A percentile compares a stretch with the other conserved stretches of the same genome.
phyloP scores from a whole-genome alignment of 2,329 filamentous ascomycete species.

The Akanthomyces uredinophilus region DNA sequence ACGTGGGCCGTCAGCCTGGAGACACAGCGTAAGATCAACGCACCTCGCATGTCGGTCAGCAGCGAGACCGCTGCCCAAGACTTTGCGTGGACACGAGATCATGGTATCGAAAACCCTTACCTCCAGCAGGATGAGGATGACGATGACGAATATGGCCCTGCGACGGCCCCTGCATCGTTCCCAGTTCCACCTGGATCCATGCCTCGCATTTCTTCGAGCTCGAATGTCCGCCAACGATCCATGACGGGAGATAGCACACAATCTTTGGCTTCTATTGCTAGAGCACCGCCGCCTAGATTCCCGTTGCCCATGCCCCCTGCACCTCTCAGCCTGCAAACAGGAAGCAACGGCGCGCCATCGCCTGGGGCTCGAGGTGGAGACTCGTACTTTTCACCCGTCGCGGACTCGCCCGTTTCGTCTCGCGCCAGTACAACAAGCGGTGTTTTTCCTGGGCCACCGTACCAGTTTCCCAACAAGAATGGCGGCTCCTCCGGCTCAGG shows the following conservation, averaged over 20 bases:
- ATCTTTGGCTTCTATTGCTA: slow-evolving; percentile 51
- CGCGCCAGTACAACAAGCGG: slow-evolving; percentile 70
- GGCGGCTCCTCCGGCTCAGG: slow-evolving; percentile 56
- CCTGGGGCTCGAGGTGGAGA: slow-evolving; percentile 61
- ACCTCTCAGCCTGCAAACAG: slow-evolving; percentile 65
- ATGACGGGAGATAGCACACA: slow-evolving; percentile 65
- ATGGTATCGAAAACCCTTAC: slow-evolving; percentile 79
- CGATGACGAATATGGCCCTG: slow-evolving; percentile 47
- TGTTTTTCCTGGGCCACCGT: slow-evolving; percentile 55
- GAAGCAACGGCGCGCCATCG: slow-evolving; percentile 44
- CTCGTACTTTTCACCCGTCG: slow-evolving; percentile 89
- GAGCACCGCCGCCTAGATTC: slow-evolving; percentile 66
- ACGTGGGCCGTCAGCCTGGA: slow-evolving; percentile 85
- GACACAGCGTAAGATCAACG: slow-evolving; percentile 62
- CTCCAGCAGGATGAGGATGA: slow-evolving; percentile 58
- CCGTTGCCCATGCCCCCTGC: slow-evolving; percentile 55
- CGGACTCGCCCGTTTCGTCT: slow-evolving; percentile 72
- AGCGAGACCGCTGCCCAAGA: slow-evolving; percentile 57
- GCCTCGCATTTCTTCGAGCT: slow-evolving; percentile 55
- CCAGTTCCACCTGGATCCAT: slow-evolving; percentile 26
- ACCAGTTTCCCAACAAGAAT: slow-evolving; percentile 66
- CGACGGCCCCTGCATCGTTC: slow-evolving; percentile 33
- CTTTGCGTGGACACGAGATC: slow-evolving; percentile 72
- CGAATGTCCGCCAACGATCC: slow-evolving; percentile 70
- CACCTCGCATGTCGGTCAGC: slow-evolving; percentile 42